A percentile compares a stretch with the other conserved stretches of the same genome.
Conservation (phyloP, 306 rosid species). For the Cucurbita moschata region DNA sequence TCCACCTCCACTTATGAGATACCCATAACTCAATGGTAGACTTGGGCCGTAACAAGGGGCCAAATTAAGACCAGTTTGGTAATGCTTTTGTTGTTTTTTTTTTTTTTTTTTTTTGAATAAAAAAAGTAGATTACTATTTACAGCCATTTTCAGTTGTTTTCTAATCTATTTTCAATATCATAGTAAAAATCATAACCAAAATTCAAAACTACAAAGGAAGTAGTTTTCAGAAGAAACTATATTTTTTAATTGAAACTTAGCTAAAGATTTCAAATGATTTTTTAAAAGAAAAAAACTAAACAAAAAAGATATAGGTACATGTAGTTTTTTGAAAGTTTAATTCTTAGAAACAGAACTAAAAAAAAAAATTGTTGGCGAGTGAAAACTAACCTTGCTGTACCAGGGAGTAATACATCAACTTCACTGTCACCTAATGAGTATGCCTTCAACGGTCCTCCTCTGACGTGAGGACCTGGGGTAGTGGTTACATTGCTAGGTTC, state of each 20-base stretch:
- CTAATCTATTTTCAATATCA: background rate
- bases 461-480: slow-evolving; percentile 83
- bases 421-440: slow-evolving; percentile 79
- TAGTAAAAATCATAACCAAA: background rate
- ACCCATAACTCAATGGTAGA: too few species aligned
- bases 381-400: slow-evolving; percentile 63
- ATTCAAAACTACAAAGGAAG: background rate
- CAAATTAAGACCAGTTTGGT: background rate
- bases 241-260: background rate
- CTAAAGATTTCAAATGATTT: background rate
- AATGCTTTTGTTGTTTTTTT: background rate
- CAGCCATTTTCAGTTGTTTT: background rate
- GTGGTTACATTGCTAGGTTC: slow-evolving; percentile 64
- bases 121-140: background rate
- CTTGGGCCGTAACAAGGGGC: background rate
- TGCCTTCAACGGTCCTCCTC: slow-evolving; percentile 74
- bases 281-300: background rate
- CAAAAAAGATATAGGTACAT: background rate
- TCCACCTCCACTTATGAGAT: too few species aligned
- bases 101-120: background rate
- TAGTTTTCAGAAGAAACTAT: background rate
- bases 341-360: background rate
- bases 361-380: background rate
- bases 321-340: background rate
- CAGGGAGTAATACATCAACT: slow-evolving; percentile 85